Evolutionary conservation across 164 flowering plant species (phyloP), one percentile per base, ranked within the genome.

Genomic region (Warburgia ugandensis): DNA sequence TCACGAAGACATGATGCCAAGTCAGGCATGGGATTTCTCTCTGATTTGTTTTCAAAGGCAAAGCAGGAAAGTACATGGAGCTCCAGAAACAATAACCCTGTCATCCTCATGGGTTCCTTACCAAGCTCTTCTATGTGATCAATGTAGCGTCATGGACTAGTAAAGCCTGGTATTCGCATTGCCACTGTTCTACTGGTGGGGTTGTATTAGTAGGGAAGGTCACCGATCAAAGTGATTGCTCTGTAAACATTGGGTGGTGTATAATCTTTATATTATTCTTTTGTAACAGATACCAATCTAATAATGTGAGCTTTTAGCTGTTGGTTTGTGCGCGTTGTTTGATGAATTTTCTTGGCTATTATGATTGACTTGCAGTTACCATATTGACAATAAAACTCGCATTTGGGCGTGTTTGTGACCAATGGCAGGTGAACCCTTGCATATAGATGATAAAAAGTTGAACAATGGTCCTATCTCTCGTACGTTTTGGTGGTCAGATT

Each of bases 71-170:
- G 56, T 38, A 20, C 17, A 1, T 32, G 45, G 56, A 77, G 63
- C 22, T 27, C 64, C 20, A 64, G 53, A 62, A 70, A 66, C 44
- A 37, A 38, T 46, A 74, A 69, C 51, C 78, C 70, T 56, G 76
- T 76, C 16, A 80, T 91, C 49, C 50, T 77, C 37, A 91, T 91
- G 96, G 94, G 88, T 62, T 81, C 96, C 44, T 61, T 91, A 50
- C 92, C 95, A 1, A 81, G 68, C 69, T 70, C 68, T 50, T 62
- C 83, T 59, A 28, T 67, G 55, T 59, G 54, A 43, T 19, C 30
- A 21, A 29, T 23, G 2, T 16, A 23, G 7, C 17, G n/a, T 10
- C 29, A 4, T 0, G 42, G 16, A 39, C 2, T 10, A 33, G 37
- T 10, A 33, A 33, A 8, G 37, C 10, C 10, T 10, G 2, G 37